Conservation (phyloP, 345 rosid species). For the Psidium guajava region DNA sequence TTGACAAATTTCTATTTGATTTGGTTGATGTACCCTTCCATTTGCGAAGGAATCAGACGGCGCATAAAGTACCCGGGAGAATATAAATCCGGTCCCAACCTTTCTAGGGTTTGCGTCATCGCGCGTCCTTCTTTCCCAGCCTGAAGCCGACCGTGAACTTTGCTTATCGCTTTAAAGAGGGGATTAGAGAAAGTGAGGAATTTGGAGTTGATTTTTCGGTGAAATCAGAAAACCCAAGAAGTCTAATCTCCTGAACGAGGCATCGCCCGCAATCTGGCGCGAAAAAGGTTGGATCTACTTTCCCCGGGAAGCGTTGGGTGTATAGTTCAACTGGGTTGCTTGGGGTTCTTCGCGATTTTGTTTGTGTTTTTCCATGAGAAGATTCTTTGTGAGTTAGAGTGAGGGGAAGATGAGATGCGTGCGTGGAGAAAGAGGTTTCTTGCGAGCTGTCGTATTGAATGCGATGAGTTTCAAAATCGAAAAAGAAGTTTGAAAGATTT, state of each 20-base stretch:
- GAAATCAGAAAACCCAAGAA: background rate
- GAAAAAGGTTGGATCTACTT: background rate
- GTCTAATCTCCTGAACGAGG: background rate
- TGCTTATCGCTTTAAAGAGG: background rate
- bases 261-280: background rate
- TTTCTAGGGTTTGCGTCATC: background rate
- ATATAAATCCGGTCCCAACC: background rate
- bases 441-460: background rate
- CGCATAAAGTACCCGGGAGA: background rate
- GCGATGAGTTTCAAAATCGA: background rate
- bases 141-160: background rate
- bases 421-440: background rate
- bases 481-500: background rate
- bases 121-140: background rate
- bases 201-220: background rate
- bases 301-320: background rate
- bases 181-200: background rate
- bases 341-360: background rate
- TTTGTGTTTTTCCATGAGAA: background rate
- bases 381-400: background rate
- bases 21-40: background rate
- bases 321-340: background rate
- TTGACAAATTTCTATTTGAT: background rate
- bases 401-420: background rate
- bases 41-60: background rate